Percentiles rank a stretch among this genome's conserved stretches.
phyloP scores from a whole-genome alignment of 2,329 filamentous ascomycete species.

The Lachnellula arida region DNA sequence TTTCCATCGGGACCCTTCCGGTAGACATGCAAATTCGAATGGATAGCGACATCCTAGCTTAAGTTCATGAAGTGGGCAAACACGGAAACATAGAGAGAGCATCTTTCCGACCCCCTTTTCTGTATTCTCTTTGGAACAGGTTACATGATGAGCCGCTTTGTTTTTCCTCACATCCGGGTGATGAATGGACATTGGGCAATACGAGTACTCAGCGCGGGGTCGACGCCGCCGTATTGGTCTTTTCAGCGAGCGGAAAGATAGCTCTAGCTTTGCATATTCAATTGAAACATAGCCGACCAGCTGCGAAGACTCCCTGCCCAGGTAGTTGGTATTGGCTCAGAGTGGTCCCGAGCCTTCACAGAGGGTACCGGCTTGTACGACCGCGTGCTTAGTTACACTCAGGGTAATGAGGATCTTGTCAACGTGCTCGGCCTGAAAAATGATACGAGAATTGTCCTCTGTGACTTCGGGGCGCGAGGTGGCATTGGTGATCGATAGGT shows the following conservation, averaged over 20 bases:
- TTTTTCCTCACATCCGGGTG: conserved; percentile 14
- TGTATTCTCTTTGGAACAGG: conserved; percentile 20
- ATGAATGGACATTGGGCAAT: conserved; percentile 20
- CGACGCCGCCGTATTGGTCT: conserved; percentile 21
- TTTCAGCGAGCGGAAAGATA: conserved; percentile 25
- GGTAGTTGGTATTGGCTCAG: conserved; percentile 24
- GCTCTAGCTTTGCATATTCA: conserved; percentile 22
- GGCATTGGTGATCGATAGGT: conserved; percentile 16
- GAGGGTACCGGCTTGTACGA: conserved; percentile 21
- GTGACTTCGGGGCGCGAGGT: conserved; percentile 22
- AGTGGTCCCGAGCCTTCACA: conserved; percentile 17
- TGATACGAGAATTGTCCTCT: conserved; percentile 19
- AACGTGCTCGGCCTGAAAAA: conserved; percentile 14
- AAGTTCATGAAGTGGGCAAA: conserved; percentile 19
- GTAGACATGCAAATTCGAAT: conserved; percentile 21
- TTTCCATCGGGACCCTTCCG: conserved; percentile 25
- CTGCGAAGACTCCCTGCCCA: conserved; percentile 8
- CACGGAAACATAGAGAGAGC: conserved; percentile 10
- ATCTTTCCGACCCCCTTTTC: conserved; percentile 21
- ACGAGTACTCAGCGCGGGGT: conserved; percentile 8
- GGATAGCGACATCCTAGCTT: conserved; percentile 7
- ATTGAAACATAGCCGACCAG: conserved; percentile 20
- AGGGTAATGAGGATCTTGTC: conserved; percentile 8
- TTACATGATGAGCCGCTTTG: conserved; percentile 23
- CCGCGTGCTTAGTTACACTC: conserved; percentile 17